phyloP scores from a whole-genome alignment of 2,329 filamentous ascomycete genomes.

The Fusarium mexicanum region DNA sequence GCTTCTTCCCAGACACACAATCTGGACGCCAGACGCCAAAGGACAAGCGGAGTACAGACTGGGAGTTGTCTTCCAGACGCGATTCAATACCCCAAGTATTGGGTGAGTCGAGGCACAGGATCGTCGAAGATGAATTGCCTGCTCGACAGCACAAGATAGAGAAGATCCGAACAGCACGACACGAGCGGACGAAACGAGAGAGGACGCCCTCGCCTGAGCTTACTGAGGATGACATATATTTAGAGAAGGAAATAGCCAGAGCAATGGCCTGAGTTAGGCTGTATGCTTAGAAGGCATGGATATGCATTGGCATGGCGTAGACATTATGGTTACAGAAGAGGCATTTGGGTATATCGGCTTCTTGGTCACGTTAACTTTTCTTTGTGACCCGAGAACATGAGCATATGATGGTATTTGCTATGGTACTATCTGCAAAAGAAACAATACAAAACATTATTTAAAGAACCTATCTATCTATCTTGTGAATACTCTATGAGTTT shows the following conservation, averaged over 20 bases:
- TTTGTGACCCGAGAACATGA: neutral
- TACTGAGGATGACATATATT: slow-evolving; percentile 23
- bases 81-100: neutral
- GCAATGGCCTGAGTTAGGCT: slow-evolving; percentile 31
- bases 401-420: slow-evolving; percentile 13
- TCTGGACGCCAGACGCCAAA: slow-evolving; percentile 4
- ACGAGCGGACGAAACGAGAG: slow-evolving; percentile 13
- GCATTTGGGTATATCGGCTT: slow-evolving; percentile 2
- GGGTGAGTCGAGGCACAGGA: slow-evolving; percentile 12
- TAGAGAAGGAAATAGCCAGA: slow-evolving; percentile 31
- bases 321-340: slow-evolving; percentile 1
- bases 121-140: neutral
- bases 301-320: slow-evolving; percentile 15
- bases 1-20: slow-evolving; percentile 14
- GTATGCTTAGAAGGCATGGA: slow-evolving; percentile 2
- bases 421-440: slow-evolving; percentile 2
- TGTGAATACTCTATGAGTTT: neutral
- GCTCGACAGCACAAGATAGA: neutral
- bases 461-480: neutral
- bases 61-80: slow-evolving; percentile 8
- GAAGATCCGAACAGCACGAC: neutral
- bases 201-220: slow-evolving; percentile 10
- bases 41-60: slow-evolving; percentile 11
- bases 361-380: neutral
- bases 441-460: neutral